Evolutionary conservation across 495 filamentous ascomycete species (phyloP).

Genomic region (Hypomontagnella submonticulosa): DNA sequence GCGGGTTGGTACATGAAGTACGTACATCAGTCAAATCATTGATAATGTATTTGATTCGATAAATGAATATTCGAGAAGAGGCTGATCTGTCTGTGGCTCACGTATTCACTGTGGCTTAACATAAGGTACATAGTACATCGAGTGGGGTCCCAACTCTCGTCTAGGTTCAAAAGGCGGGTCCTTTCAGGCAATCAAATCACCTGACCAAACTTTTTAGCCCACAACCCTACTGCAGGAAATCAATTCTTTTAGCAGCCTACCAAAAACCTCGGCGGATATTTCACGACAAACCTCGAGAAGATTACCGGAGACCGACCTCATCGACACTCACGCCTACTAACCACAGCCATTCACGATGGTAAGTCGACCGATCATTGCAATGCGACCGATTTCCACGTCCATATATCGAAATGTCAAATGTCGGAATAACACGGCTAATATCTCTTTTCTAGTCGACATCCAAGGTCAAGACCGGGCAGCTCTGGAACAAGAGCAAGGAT

Average conservation of each 20-base stretch:
- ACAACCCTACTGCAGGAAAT: conserved; percentile 46
- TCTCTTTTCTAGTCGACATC: conserved; percentile 72
- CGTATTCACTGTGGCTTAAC: conserved; percentile 19
- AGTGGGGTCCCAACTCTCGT: conserved; percentile 23
- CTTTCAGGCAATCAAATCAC: conserved; percentile 22
- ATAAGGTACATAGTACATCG: too few species aligned
- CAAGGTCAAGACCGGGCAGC: conserved; percentile 93
- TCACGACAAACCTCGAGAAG: conserved; percentile 47
- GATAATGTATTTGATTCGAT: too few species aligned
- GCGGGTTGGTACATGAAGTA: conserved; percentile 11
- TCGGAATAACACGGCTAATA: conserved; percentile 6
- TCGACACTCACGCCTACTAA: conserved; percentile 32
- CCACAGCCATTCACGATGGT: conserved; percentile 60
- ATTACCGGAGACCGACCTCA: conserved; percentile 51
- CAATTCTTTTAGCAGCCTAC: conserved; percentile 47
- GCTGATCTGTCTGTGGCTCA: too few species aligned
- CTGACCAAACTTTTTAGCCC: conserved; percentile 43
- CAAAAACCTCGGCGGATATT: conserved; percentile 48
- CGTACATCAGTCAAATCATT: conserved; percentile 2
- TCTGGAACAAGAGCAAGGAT: conserved; percentile 99
- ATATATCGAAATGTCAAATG: conserved; percentile 17
- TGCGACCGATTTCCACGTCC: conserved; percentile 15
- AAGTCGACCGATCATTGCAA: conserved; percentile 45
- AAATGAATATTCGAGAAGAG: too few species aligned
- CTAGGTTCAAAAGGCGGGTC: conserved; percentile 18